Evolutionary conservation across 192 early-diverging fungal genomes (phyloP).

Genomic region (Dissophora ornata): DNA sequence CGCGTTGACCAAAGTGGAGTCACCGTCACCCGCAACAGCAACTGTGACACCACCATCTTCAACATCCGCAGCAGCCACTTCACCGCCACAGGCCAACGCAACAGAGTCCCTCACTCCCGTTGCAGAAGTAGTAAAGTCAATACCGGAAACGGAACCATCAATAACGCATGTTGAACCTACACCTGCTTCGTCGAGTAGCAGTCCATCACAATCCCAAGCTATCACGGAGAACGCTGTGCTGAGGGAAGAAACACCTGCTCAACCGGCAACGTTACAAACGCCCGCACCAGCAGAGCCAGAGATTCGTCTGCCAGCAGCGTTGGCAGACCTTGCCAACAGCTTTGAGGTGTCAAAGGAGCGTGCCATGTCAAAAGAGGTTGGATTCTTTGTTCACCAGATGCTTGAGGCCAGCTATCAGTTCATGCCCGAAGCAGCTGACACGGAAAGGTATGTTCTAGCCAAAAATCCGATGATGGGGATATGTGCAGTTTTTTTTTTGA

Average conservation of each 20-base stretch:
- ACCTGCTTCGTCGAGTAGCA: too few relatives aligned
- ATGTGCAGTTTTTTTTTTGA: too few relatives aligned
- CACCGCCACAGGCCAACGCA: slow-evolving; percentile 21
- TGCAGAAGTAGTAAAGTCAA: slow-evolving; percentile 72
- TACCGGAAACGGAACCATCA: slow-evolving; percentile 64
- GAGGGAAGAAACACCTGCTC: background rate
- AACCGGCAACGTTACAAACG: slow-evolving; percentile 16
- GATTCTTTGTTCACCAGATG: slow-evolving; percentile 75
- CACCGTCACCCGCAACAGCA: slow-evolving; percentile 44
- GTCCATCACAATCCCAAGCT: background rate
- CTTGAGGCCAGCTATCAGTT: slow-evolving; percentile 87
- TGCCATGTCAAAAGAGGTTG: slow-evolving; percentile 61
- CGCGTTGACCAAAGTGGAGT: slow-evolving; percentile 36
- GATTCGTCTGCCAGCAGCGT: slow-evolving; percentile 62
- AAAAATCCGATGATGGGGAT: too few relatives aligned
- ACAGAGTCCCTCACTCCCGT: too few relatives aligned
- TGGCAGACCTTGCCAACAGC: slow-evolving; percentile 66
- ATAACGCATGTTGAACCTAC: too few relatives aligned
- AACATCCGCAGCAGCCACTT: slow-evolving; percentile 6
- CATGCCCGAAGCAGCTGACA: slow-evolving; percentile 87
- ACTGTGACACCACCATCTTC: background rate
- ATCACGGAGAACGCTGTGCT: background rate
- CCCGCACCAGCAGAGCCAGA: slow-evolving; percentile 41
- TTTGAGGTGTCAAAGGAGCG: slow-evolving; percentile 66
- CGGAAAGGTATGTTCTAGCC: slow-evolving; percentile 70